Evolutionary conservation across 768 basidiomycete genomes (phyloP).

Genomic region (Pisolithus marmoratus): DNA sequence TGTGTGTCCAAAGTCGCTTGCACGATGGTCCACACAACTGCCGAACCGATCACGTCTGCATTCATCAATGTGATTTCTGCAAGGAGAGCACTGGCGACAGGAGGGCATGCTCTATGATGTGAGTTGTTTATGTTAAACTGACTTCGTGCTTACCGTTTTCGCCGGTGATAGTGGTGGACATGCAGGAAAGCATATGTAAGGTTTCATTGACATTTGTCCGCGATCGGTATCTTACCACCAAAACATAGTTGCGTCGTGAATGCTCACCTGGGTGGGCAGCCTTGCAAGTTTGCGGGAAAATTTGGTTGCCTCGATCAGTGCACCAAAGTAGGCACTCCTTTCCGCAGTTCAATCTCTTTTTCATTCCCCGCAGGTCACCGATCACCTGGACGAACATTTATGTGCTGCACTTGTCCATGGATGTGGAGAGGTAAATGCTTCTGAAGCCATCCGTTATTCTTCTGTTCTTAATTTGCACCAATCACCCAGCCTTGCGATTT

Average conservation of each 20-base stretch:
- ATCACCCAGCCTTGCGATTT: constrained; percentile 38
- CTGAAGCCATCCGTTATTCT: too few relatives aligned
- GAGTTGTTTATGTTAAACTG: constrained; percentile 15
- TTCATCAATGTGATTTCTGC: constrained; percentile 37
- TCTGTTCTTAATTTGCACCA: neutral
- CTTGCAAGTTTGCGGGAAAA: constrained; percentile 40
- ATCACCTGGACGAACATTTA: constrained; percentile 45
- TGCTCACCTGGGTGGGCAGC: constrained; percentile 50
- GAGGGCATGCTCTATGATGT: constrained; percentile 43
- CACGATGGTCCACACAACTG: constrained; percentile 49
- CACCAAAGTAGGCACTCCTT: constrained; percentile 36
- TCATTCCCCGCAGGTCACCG: constrained; percentile 33
- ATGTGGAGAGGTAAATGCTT: constrained; percentile 44
- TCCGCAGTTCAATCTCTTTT: neutral
- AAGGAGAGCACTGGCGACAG: constrained; percentile 25
- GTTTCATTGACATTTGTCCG: constrained; percentile 34
- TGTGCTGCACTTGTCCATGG: constrained; percentile 50
- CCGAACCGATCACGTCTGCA: constrained; percentile 43
- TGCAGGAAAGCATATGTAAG: constrained; percentile 47
- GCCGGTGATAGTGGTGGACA: constrained; percentile 47
- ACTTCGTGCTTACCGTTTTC: neutral
- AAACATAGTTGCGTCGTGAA: constrained; percentile 44
- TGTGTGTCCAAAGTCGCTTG: constrained; percentile 40
- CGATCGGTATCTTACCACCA: constrained; percentile 26
- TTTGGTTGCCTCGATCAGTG: constrained; percentile 49